Conservation (phyloP, 176 grass and related monocot species). For the Hsuehochloa calcarea region DNA sequence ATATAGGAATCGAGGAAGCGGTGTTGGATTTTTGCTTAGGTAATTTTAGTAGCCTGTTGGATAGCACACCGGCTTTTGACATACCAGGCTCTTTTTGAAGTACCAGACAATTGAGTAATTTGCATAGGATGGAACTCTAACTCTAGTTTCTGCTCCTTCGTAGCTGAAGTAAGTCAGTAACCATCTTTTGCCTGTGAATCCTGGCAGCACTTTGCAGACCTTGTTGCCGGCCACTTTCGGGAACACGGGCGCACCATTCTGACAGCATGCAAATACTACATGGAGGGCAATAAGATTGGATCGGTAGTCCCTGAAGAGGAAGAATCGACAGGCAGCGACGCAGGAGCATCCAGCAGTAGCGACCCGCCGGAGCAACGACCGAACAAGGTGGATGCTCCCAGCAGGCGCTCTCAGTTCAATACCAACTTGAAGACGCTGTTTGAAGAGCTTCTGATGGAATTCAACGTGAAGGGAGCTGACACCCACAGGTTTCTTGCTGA, state of each 20-base stretch:
- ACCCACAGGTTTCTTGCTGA: conserved; percentile 58
- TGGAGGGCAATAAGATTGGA: conserved; percentile 60
- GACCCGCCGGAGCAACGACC: neutral
- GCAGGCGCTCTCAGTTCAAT: conserved; percentile 13
- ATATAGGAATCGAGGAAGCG: neutral
- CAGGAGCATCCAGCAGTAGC: conserved; percentile 25
- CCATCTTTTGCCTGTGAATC: conserved; percentile 1
- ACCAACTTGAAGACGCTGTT: conserved; percentile 34
- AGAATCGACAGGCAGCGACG: neutral
- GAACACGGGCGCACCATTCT: conserved; percentile 56
- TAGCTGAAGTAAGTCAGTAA: neutral
- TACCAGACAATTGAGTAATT: neutral
- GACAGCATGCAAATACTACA: conserved; percentile 71
- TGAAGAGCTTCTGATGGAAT: conserved; percentile 89
- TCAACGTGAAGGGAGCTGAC: conserved; percentile 83
- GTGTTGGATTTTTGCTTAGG: neutral
- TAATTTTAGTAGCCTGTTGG: neutral
- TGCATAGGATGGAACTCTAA: neutral
- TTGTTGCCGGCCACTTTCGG: conserved; percentile 68
- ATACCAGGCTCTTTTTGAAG: neutral
- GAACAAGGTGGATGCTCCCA: neutral
- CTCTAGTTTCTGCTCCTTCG: neutral
- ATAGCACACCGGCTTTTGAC: neutral
- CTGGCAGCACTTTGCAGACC: conserved; percentile 78
- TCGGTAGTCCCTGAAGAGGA: conserved; percentile 55